These are phyloP conservation scores for Biscogniauxia sp. DNA, from an alignment of 2,329 filamentous ascomycete species.

Conservation along the genomic window DNA sequence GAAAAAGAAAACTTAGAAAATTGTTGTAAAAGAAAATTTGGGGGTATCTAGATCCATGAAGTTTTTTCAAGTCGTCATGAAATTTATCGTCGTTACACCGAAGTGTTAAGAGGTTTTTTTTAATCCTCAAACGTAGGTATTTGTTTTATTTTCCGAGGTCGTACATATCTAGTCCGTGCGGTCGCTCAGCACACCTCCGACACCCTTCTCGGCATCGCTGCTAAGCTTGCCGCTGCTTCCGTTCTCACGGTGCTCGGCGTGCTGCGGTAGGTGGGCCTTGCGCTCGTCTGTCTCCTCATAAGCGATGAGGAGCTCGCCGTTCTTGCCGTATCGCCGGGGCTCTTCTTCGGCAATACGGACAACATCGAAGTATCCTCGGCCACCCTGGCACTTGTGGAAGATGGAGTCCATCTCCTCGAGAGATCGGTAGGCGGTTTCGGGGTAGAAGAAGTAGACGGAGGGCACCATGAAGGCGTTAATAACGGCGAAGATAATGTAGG, in stretches of 20 bases:
- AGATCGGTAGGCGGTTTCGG: slow-evolving; percentile 61
- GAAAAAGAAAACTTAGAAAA: neutral
- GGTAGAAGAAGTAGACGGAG: slow-evolving; percentile 60
- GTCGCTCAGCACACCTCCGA: slow-evolving; percentile 2
- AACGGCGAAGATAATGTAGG: slow-evolving; percentile 65
- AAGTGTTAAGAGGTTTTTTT: neutral
- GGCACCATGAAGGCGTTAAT: slow-evolving; percentile 62
- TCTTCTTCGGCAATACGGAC: slow-evolving; percentile 44
- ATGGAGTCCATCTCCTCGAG: slow-evolving; percentile 67
- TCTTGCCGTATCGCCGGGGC: slow-evolving; percentile 56
- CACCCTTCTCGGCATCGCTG: slow-evolving; percentile 22
- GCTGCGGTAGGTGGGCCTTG: slow-evolving; percentile 23
- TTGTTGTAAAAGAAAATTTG: neutral
- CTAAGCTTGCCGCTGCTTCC: slow-evolving; percentile 9
- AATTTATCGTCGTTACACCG: neutral
- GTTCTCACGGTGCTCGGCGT: slow-evolving; percentile 15
- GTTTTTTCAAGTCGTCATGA: neutral
- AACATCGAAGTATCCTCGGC: slow-evolving; percentile 38
- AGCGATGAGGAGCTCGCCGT: slow-evolving; percentile 54
- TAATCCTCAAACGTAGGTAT: neutral
- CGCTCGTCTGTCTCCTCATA: slow-evolving; percentile 42
- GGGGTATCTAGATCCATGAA: neutral
- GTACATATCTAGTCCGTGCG: neutral
- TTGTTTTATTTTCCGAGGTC: neutral
- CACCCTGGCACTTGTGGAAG: slow-evolving; percentile 55